Evolutionary conservation across 805 yeast genomes (phyloP).

Genomic region (Metschnikowia kofuensis): DNA sequence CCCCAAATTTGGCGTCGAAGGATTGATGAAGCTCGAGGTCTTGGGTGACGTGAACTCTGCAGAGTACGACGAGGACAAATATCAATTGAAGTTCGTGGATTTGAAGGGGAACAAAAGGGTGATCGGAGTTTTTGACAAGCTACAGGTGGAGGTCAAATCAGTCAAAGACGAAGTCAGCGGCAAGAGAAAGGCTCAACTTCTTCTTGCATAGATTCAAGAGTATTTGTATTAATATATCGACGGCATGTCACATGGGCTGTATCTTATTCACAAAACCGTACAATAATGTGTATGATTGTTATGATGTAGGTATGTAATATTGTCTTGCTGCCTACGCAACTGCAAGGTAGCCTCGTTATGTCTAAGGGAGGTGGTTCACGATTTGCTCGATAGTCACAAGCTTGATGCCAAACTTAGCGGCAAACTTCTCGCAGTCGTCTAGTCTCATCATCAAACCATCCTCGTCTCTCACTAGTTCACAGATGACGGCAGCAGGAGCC

Average conservation of each 20-base stretch:
- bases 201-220: slow-evolving; percentile 39
- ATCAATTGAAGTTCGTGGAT: slow-evolving; percentile 58
- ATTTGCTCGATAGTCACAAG: slow-evolving; percentile 77
- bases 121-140: slow-evolving; percentile 78
- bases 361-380: slow-evolving; percentile 45
- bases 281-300: neutral
- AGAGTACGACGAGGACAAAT: slow-evolving; percentile 73
- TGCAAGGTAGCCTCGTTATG: neutral
- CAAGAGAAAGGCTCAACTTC: slow-evolving; percentile 83
- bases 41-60: slow-evolving; percentile 64
- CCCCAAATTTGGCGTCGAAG: slow-evolving; percentile 95
- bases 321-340: neutral
- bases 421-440: slow-evolving; percentile 76
- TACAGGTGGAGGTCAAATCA: slow-evolving; percentile 77
- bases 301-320: neutral
- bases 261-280: no score
- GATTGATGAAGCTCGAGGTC: slow-evolving; percentile 78
- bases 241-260: no score
- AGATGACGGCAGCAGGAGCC: slow-evolving; percentile 85
- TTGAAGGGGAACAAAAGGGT: slow-evolving; percentile 44
- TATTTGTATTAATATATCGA: no score
- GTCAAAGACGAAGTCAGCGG: slow-evolving; percentile 84
- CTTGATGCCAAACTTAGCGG: slow-evolving; percentile 58
- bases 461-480: slow-evolving; percentile 88
- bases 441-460: slow-evolving; percentile 96